Evolutionary conservation across 305 asterid genomes (phyloP).

Genomic region (Fraxinus dipetala): DNA sequence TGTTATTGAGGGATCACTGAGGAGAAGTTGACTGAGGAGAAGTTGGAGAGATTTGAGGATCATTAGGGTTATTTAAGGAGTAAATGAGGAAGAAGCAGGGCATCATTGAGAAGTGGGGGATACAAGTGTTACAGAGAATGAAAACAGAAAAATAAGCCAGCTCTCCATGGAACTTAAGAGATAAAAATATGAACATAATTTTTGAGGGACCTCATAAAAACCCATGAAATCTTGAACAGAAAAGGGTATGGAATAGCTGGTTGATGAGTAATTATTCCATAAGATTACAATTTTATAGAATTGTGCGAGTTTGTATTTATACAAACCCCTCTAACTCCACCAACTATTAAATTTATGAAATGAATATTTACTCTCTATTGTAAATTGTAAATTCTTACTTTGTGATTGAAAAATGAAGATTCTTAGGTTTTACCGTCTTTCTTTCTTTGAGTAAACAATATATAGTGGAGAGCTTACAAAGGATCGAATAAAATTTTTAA

Average conservation of each 20-base stretch:
- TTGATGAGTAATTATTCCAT: background rate
- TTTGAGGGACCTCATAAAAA: background rate
- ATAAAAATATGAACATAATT: background rate
- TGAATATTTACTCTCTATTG: background rate
- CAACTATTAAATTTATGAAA: background rate
- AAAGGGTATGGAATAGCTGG: background rate
- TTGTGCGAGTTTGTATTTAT: background rate
- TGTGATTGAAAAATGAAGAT: background rate
- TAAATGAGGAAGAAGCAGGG: background rate
- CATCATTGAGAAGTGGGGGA: background rate
- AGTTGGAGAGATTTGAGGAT: slow-evolving; percentile 2
- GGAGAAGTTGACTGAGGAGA: slow-evolving; percentile 2
- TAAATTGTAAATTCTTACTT: background rate
- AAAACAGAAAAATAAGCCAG: background rate
- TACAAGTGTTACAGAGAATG: background rate
- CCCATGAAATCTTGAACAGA: background rate
- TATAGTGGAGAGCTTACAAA: background rate
- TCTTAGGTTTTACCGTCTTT: background rate
- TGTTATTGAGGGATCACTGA: background rate
- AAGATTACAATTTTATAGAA: background rate
- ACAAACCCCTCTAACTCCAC: background rate
- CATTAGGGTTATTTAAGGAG: background rate
- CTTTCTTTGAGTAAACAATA: background rate
- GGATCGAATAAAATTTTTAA: background rate
- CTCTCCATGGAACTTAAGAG: background rate